These are phyloP conservation scores for Coniella vitis DNA, from an alignment of 2,329 filamentous ascomycete genomes.

Conservation along the genomic window DNA sequence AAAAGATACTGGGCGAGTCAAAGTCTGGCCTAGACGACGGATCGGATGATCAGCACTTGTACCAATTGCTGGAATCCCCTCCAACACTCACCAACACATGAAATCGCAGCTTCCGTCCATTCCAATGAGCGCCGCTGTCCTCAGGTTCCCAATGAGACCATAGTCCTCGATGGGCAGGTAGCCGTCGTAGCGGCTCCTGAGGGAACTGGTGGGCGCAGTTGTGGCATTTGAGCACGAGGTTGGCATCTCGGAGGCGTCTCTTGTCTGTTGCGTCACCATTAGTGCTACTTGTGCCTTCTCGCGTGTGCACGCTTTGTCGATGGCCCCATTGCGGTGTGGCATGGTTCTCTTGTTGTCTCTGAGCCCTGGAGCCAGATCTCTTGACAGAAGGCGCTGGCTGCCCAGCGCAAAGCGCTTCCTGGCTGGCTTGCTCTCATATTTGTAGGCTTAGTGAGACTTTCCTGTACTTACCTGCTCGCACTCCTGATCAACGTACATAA, in stretches of 20 bases:
- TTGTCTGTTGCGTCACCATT: background rate
- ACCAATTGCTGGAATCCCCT: too few species aligned
- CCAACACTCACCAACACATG: constrained; percentile 69
- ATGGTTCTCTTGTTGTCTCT: too few species aligned
- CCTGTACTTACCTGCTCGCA: too few species aligned
- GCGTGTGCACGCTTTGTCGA: too few species aligned
- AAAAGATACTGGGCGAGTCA: constrained; percentile 71
- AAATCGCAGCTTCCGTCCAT: constrained; percentile 69
- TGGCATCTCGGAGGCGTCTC: constrained; percentile 23
- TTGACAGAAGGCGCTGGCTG: too few species aligned
- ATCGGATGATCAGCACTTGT: too few species aligned
- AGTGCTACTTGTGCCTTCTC: background rate
- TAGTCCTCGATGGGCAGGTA: constrained; percentile 67
- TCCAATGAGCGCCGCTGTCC: constrained; percentile 67
- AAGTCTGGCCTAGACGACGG: constrained; percentile 60
- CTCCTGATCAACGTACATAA: too few species aligned
- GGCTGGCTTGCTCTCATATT: too few species aligned
- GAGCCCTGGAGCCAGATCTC: too few species aligned
- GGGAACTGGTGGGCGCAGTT: constrained; percentile 16
- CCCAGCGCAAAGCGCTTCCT: too few species aligned
- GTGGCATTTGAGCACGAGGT: constrained; percentile 26
- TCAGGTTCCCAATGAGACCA: constrained; percentile 75
- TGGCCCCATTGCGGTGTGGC: too few species aligned
- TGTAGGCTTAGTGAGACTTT: too few species aligned
- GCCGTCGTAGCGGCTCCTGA: constrained; percentile 32